Base-by-base conservation (phyloP, 179 eudicot genomes). In the Camellia oleifera region DNA sequence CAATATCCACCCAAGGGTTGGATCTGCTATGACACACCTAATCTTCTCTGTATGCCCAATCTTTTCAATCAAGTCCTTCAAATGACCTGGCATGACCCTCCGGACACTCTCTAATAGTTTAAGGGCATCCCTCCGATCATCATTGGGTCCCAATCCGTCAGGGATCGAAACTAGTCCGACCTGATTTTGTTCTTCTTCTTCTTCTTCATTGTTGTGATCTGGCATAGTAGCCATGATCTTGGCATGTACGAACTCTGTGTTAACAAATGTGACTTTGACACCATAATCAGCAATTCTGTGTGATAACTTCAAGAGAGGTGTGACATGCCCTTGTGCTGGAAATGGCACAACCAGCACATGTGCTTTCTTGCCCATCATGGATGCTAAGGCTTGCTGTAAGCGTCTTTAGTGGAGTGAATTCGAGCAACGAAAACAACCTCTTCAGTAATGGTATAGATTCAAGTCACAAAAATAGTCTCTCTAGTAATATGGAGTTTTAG, bases 211-310 rank as follows among this genome's bases (percentile, higher is more conserved):
- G 40, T 32, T 14, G 3, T 10, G 13, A 3, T 11, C 11, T 14
- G 11, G 15, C 12, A 9, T 57, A 7, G n/a, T 26, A 32, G 40
- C 40, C 40, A 32, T 32, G 40, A 32, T 32, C 40, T 32, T 32
- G 32, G 40, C 48, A 26, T 64, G 74, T 52, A 52, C 50, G 57
- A 56, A 42, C 69, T 74, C 85, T 14, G 82, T 82, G 67, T 7
- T 58, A n/a, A 82, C 65, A 17, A 82, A 74, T 13, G 82, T 82
- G 5, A 78, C 79, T 79, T 74, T 78, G 61, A 82, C 26, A 10
- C 79, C 82, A 58, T 32, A 32, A 32, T 32, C 40, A 32, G 40
- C 40, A 32, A 32, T 32, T 32, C 40, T 32, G 40, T 32, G 40
- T 32, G 40, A 32, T 32, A 32, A 32, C 40, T 32, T 32, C 40